Conservation (phyloP, 306 rosid species). For the Gastrolobium bilobum region DNA sequence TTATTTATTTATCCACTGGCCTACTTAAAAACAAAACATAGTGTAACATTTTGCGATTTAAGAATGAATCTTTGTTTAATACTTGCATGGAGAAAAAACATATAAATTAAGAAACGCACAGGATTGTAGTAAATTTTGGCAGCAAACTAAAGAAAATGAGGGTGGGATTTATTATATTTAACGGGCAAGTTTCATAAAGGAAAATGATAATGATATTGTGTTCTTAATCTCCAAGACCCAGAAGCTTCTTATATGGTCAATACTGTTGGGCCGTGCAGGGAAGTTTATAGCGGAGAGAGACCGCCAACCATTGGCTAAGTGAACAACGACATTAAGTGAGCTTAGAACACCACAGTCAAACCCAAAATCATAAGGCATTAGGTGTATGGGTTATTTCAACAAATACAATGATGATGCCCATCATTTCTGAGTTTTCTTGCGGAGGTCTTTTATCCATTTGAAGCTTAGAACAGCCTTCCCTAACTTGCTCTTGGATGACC, state of each 20-base stretch:
- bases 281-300: background rate
- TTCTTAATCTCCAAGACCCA: background rate
- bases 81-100: background rate
- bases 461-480: constrained; percentile 58
- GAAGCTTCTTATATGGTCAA: background rate
- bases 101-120: background rate
- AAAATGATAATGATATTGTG: background rate
- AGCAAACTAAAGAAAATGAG: background rate
- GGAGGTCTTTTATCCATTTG: constrained; percentile 71
- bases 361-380: too few species aligned
- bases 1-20: background rate
- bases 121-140: background rate
- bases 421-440: constrained; percentile 59
- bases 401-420: background rate
- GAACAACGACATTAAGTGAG: too few species aligned
- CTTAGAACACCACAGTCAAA: too few species aligned
- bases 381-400: background rate
- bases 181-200: background rate
- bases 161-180: background rate
- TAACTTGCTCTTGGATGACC: constrained; percentile 50
- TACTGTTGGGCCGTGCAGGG: background rate
- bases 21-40: background rate
- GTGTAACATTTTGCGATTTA: background rate
- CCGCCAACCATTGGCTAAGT: too few species aligned
- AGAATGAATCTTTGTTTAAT: background rate